Evolutionary conservation across 495 filamentous ascomycete species (phyloP), one percentile per base, ranked within the genome.

Genomic region (Astrothelium macrocarpum): DNA sequence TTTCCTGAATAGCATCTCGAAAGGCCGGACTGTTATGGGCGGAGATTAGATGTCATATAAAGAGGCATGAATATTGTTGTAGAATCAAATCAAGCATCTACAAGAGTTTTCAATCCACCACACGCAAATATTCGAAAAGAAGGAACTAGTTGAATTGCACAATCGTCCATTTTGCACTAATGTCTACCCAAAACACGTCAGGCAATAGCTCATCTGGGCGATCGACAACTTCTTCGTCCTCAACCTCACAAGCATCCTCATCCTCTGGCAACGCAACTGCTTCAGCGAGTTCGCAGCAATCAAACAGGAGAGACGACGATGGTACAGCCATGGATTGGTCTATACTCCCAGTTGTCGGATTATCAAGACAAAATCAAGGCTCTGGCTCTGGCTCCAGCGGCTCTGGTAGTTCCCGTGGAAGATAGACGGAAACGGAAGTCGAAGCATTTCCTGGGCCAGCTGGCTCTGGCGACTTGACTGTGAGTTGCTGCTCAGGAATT

Each of bases 331-430:
- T 56, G 49, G 49, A 56, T 29, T 56, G 49, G 49, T 56, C 49
- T 16, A 56, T 56, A 9, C 49, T 56, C 1, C 49, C 49, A 28
- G 49, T 56, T 25, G 49, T 56, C 25, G 49, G 49, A 9, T 29
- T 56, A 10, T 29, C 49, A 28, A 26, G 20, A 29, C 23, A 29
- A 16, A 56, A 56, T 29, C 49, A 29, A 4, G 49, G 49, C 23
- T 56, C 49, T 29, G 25, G 49, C n/a, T n/a, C n/a, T 16, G 45
- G 45, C 45, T 49, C 45, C 45, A 49, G 45, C 29, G 49, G 49
- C 43, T 14, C 43, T 49, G 43, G 43, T 11, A 18, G 43, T 20
- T 56, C 49, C 9, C 9, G 49, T 16, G 25, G 49, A 5, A 56
- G 20, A 29, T 56, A n/a, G 5, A 28, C 49, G 25, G 26, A 20